phyloP scores from a whole-genome alignment of 129 eudicot species.

The Smallanthus sonchifolius region DNA sequence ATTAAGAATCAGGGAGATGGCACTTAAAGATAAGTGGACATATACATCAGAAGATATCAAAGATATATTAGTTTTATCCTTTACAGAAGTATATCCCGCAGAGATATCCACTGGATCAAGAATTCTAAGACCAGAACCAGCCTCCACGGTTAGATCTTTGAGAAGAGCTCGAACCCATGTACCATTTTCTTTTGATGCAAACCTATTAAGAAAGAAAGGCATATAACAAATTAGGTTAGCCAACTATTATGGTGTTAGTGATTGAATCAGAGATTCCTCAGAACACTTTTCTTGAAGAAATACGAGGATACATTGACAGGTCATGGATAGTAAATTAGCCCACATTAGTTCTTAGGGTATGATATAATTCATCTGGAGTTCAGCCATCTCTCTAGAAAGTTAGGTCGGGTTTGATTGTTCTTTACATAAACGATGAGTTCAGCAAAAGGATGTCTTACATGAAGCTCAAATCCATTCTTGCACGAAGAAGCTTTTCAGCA shows the following conservation, averaged over 20 bases:
- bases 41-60: constrained; percentile 66
- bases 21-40: constrained; percentile 78
- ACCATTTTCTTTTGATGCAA: constrained; percentile 87
- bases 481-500: constrained; percentile 94
- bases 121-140: constrained; percentile 95
- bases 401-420: neutral
- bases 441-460: constrained; percentile 51
- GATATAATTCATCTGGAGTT: neutral
- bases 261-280: neutral
- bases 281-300: neutral
- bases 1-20: constrained; percentile 83
- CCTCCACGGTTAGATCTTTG: constrained; percentile 82
- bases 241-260: neutral
- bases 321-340: neutral
- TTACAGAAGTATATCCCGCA: constrained; percentile 88
- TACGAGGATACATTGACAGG: neutral
- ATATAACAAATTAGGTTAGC: neutral
- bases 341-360: neutral
- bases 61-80: constrained; percentile 88
- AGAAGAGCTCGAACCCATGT: constrained; percentile 82
- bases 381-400: neutral
- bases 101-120: constrained; percentile 96
- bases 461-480: constrained; percentile 88
- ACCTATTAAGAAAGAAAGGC: constrained; percentile 43
- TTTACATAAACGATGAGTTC: neutral